Evolutionary conservation across 805 yeast genomes (phyloP), one percentile per base, ranked within the genome.

Genomic region (Candida boleticola): DNA sequence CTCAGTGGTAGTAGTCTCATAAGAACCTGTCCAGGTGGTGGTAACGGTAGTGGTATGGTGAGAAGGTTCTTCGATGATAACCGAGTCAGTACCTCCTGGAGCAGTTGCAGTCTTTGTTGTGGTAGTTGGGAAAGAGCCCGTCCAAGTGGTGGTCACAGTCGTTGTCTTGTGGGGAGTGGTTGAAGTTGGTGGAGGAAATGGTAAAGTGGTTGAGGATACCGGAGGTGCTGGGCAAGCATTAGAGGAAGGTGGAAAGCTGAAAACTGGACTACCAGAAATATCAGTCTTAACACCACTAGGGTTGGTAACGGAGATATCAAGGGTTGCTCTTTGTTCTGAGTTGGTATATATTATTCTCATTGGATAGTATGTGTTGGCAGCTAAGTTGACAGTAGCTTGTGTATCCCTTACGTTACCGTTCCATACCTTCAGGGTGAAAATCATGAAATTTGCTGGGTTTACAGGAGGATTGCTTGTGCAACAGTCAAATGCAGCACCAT

Each of bases 401-500:
- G 34, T 16, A 30, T 11, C 5, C 20, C 21, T 6, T 11, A 21
- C 18, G 4, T 19, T 13, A 4, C 11, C 18, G 13, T 30, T 13
- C 21, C 20, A 30, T 5, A 30, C 21, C 20, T 30, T 30, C 4
- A 10, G 17, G 5, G 21, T 17, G 17, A 30, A 30, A 16, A 30
- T 30, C 9, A 17, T 10, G 13, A 29, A 29, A 6, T 6, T n/a
- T 6, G 19, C 6, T 5, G 34, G 37, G 6, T 34, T 20, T 13
- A 34, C 29, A 22, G 29, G 13, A 4, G 37, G 25, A 20, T 33
- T 19, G 26, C 52, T 47, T 23, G 46, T 43, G 51, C 71, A 60
- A 51, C 77, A 71, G 23, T 56, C 57, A 18, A 68, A 57, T 10
- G 63, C 63, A 41, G 51, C 55, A 7, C 58, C 57, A 36, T 46